Percentiles rank a stretch among this genome's conserved stretches.
phyloP scores from a whole-genome alignment of 768 basidiomycete species.

The Chalciporus chontae region DNA sequence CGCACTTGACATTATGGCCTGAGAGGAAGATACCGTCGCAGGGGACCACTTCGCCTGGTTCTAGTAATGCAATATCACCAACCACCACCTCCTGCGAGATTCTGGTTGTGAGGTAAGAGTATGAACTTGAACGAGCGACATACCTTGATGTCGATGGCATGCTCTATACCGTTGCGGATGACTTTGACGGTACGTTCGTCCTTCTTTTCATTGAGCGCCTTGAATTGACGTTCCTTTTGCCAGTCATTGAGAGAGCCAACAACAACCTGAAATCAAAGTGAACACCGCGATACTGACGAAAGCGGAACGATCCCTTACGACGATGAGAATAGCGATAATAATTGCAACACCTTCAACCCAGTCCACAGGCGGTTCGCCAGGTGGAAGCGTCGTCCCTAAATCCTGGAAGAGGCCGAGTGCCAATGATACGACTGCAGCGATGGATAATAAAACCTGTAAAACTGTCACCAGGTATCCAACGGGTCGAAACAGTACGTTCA shows the following conservation, averaged over 20 bases:
- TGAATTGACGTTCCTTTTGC: conserved; percentile 98
- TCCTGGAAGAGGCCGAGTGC: conserved; percentile 94
- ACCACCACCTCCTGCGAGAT: conserved; percentile 78
- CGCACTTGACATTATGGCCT: conserved; percentile 92
- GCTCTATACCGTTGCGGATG: conserved; percentile 68
- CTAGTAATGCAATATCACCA: conserved; percentile 86
- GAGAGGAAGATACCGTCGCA: conserved; percentile 93
- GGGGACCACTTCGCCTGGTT: conserved; percentile 94
- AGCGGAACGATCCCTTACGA: conserved; percentile 44
- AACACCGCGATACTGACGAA: not conserved
- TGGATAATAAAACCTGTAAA: conserved; percentile 74
- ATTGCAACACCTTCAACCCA: conserved; percentile 96
- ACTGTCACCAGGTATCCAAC: conserved; percentile 6
- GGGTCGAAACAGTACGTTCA: conserved; percentile 9
- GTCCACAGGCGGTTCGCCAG: conserved; percentile 74
- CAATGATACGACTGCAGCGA: conserved; percentile 90
- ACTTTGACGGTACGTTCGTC: conserved; percentile 90
- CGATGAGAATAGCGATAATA: conserved; percentile 70
- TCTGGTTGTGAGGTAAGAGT: conserved; percentile 13
- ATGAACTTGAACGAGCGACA: not conserved
- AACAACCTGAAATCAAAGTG: conserved; percentile 50
- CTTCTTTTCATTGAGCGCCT: conserved; percentile 87
- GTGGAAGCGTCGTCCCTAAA: conserved; percentile 65
- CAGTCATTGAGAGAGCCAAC: conserved; percentile 97
- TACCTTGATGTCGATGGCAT: conserved; percentile 79